phyloP scores from a whole-genome alignment of 2,329 filamentous ascomycete genomes.

The Bimuria novae-zelandiae region DNA sequence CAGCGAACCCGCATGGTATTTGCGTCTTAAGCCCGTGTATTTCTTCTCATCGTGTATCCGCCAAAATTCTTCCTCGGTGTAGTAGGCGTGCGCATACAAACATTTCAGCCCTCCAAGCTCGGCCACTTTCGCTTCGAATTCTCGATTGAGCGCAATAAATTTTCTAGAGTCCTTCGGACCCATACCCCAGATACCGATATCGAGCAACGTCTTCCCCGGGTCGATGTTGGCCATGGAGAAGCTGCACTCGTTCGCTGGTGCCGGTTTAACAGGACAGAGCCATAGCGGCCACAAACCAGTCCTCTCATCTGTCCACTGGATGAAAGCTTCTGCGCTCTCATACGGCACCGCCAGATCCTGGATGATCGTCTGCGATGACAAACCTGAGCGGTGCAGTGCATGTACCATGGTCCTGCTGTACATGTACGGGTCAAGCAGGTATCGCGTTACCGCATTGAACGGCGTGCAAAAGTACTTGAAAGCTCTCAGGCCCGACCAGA shows the following conservation, averaged over 20 bases:
- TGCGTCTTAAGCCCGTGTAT: conserved; percentile 66
- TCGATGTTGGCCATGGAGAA: conserved; percentile 39
- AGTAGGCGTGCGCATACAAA: conserved; percentile 87
- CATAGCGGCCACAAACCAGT: conserved; percentile 62
- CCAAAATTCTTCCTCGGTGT: conserved; percentile 74
- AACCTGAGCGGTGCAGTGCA: conserved; percentile 63
- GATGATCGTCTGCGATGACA: conserved; percentile 62
- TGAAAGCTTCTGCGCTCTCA: conserved; percentile 55
- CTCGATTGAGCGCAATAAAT: conserved; percentile 72
- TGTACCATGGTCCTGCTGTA: conserved; percentile 67
- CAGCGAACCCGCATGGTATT: conserved; percentile 66
- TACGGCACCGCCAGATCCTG: conserved; percentile 67
- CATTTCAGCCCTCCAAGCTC: conserved; percentile 81
- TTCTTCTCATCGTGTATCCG: conserved; percentile 62
- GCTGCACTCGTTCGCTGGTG: conserved; percentile 27
- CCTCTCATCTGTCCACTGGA: conserved; percentile 55
- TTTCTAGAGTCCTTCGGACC: conserved; percentile 60
- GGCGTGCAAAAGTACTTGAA: conserved; percentile 65
- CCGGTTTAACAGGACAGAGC: conserved; percentile 58
- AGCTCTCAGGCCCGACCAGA: conserved; percentile 66
- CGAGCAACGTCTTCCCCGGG: conserved; percentile 34
- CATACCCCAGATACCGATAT: conserved; percentile 77
- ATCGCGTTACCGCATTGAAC: conserved; percentile 64
- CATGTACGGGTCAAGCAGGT: conserved; percentile 63
- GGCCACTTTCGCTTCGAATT: conserved; percentile 70